Evolutionary conservation across 495 filamentous ascomycete genomes (phyloP).

Genomic region (Podospora pseudoanserina): DNA sequence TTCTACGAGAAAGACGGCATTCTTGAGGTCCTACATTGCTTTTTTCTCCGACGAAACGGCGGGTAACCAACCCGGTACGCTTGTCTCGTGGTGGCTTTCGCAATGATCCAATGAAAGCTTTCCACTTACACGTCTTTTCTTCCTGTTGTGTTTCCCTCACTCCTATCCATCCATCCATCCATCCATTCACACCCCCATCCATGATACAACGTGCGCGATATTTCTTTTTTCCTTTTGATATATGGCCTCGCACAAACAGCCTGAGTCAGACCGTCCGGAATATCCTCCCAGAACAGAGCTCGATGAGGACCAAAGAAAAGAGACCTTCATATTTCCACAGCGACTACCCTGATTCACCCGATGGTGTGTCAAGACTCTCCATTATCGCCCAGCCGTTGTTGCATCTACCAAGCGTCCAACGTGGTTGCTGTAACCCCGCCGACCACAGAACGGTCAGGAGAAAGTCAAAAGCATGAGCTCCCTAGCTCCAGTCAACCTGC

Average conservation of each 20-base stretch:
- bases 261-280: not conserved
- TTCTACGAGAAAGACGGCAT: not conserved
- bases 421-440: not conserved
- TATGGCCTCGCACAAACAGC: not conserved
- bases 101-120: not conserved
- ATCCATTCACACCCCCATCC: not conserved
- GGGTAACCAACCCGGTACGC: not conserved
- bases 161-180: not conserved
- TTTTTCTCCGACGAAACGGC: not conserved
- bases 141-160: not conserved
- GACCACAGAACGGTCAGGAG: not conserved
- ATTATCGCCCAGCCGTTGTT: not conserved
- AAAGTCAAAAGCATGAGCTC: not conserved
- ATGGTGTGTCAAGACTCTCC: not conserved
- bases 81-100: not conserved
- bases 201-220: not conserved
- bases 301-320: not conserved
- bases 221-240: not conserved
- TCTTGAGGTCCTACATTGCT: not conserved
- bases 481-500: not conserved
- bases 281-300: not conserved
- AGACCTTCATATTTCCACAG: not conserved
- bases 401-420: not conserved
- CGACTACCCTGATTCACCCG: not conserved
- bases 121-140: not conserved